Conservation (phyloP, 2,329 filamentous ascomycete genomes). For the Fusarium sterilihyphosum region DNA sequence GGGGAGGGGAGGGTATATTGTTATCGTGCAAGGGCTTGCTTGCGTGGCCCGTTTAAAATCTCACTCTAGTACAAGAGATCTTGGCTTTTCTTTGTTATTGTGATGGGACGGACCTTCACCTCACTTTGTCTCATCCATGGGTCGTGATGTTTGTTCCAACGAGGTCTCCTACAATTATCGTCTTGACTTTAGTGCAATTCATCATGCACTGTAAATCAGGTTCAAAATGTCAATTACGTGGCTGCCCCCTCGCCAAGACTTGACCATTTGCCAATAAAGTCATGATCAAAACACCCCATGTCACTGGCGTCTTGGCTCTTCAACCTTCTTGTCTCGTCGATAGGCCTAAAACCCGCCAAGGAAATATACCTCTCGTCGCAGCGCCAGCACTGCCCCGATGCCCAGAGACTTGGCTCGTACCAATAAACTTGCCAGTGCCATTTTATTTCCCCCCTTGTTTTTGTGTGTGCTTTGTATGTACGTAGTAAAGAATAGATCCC, state of each 20-base stretch:
- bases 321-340: constrained; percentile 2
- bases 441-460: constrained; percentile 4
- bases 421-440: background rate
- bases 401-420: constrained; percentile 42
- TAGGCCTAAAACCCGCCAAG: constrained; percentile 26
- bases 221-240: constrained; percentile 28
- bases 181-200: background rate
- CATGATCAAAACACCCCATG: constrained; percentile 12
- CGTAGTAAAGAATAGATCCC: constrained; percentile 15
- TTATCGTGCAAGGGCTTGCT: constrained; percentile 24
- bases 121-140: background rate
- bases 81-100: constrained; percentile 23
- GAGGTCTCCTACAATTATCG: background rate
- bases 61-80: constrained; percentile 2
- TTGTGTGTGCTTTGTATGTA: background rate
- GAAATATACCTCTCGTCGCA: background rate
- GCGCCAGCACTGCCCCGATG: constrained; percentile 40
- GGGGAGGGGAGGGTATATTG: background rate
- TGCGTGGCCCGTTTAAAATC: constrained; percentile 27
- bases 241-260: constrained; percentile 29
- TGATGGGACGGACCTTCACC: background rate
- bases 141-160: background rate
- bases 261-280: constrained; percentile 13
- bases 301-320: constrained; percentile 26
- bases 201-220: constrained; percentile 12